Evolutionary conservation across 2,329 filamentous ascomycete genomes (phyloP).

Genomic region (Arthrobotrys conoides): DNA sequence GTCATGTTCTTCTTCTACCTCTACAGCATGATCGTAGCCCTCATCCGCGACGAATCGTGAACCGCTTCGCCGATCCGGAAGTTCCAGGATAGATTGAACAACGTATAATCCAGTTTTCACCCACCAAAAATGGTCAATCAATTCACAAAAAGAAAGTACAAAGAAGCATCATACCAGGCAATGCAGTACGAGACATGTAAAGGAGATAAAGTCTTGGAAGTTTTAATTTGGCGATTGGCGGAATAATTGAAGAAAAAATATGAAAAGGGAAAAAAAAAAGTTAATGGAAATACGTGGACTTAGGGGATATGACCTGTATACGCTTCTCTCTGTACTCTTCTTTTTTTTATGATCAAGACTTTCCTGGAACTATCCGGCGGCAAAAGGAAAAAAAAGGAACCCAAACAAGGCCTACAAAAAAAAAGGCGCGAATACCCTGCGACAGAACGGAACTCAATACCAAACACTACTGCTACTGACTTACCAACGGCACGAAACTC

Average conservation of each 20-base stretch:
- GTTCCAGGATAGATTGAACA: conserved; percentile 56
- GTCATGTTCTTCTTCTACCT: conserved; percentile 99
- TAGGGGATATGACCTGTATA: background rate
- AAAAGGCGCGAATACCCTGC: background rate
- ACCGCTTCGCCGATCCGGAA: conserved; percentile 61
- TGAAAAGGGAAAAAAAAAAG: background rate
- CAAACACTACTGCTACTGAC: too few relatives aligned
- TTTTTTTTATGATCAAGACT: conserved; percentile 1
- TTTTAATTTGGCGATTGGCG: conserved; percentile 2
- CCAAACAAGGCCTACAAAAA: background rate
- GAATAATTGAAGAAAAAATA: background rate
- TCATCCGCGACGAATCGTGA: conserved; percentile 74
- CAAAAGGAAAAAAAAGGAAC: conserved; percentile 7
- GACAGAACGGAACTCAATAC: background rate
- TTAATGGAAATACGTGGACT: background rate
- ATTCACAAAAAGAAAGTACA: conserved; percentile 7
- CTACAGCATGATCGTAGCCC: conserved; percentile 97
- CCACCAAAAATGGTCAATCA: background rate
- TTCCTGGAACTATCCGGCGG: conserved; percentile 9
- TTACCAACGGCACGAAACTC: background rate
- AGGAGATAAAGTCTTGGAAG: background rate
- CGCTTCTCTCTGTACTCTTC: background rate
- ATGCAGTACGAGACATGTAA: background rate
- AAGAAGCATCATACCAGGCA: conserved; percentile 1
- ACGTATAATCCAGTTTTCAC: conserved; percentile 18